Evolutionary conservation across 805 yeast species (phyloP), one percentile per base, ranked within the genome.

Genomic region (Metschnikowia baotianmanensis): DNA sequence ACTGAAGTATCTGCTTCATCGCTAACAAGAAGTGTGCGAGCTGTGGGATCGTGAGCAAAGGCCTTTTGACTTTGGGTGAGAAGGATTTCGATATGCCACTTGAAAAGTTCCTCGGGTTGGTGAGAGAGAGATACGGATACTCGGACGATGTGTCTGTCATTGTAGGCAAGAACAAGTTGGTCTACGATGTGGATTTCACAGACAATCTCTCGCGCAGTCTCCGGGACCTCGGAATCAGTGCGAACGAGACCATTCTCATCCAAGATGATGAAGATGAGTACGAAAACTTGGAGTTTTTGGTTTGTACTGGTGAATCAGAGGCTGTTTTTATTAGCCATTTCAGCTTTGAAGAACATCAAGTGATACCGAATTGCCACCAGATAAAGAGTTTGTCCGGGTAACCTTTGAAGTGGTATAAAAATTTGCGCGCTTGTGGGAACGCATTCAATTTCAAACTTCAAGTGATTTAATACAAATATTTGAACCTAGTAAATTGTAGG

Each of bases 181-280:
- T 93, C 7, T 87, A 86, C 52, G 99, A 93, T 62, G 72, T 72
- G 42, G 99, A 91, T 55, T 89, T 86, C 59, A 96, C 87, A 36
- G 98, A 90, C 55, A 82, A 91, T 54, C 52, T 71, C 10, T 67
- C 64, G 0, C 69, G 65, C 24, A 58, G 70, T 0, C 62, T 93
- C 13, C 42, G 47, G 1, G 77, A 75, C 1, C 42, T 67, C 9
- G 83, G 84, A 8, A 65, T 89, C 21, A 51, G 48, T 5, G 63
- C 68, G 36, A 93, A 91, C n/a, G 74, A 80, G 16, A 69, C 82
- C 16, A 28, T 93, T 12, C 74, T 83, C 1, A 71, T 93, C 13
- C 78, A 83, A 34, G 99, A 93, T 61, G 96, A 91, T 39, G 82
- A 80, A 29, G 96, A 86, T 47, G 64, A 60, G 24, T 62, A 74